Evolutionary conservation across 179 eudicot genomes (phyloP).

Genomic region (Kewa caespitosa): DNA sequence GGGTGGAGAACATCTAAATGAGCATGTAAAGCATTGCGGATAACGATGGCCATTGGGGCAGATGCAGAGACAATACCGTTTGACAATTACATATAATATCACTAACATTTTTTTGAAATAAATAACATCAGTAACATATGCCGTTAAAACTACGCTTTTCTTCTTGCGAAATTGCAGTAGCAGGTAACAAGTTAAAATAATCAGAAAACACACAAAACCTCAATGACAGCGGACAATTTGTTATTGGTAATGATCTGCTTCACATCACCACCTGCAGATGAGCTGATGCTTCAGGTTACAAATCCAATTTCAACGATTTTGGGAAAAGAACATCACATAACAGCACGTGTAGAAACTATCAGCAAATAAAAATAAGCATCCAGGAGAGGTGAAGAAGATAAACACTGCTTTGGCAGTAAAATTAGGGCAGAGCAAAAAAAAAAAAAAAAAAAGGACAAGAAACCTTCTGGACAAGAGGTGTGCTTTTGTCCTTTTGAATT

Average conservation of each 20-base stretch:
- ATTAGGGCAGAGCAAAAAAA: neutral
- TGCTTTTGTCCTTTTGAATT: slow-evolving; percentile 77
- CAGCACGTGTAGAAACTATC: slow-evolving; percentile 3
- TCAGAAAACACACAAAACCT: slow-evolving; percentile 49
- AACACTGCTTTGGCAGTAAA: neutral
- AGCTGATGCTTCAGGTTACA: slow-evolving; percentile 40
- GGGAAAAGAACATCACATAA: slow-evolving; percentile 13
- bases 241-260: slow-evolving; percentile 62
- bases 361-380: slow-evolving; percentile 10
- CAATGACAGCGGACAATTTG: slow-evolving; percentile 61
- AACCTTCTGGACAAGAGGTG: slow-evolving; percentile 87
- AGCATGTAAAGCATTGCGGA: no score
- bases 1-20: no score
- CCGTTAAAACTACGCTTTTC: no score
- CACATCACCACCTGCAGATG: slow-evolving; percentile 90
- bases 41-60: no score
- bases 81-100: no score
- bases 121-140: no score
- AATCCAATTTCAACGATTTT: slow-evolving; percentile 13
- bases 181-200: slow-evolving; percentile 9
- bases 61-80: no score
- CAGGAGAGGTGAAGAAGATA: neutral
- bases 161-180: neutral
- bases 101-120: no score
- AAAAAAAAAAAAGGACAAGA: slow-evolving; percentile 19